These are phyloP conservation scores for Exserohilum rostratum DNA, from an alignment of 2,329 filamentous ascomycete genomes.

Conservation along the genomic window DNA sequence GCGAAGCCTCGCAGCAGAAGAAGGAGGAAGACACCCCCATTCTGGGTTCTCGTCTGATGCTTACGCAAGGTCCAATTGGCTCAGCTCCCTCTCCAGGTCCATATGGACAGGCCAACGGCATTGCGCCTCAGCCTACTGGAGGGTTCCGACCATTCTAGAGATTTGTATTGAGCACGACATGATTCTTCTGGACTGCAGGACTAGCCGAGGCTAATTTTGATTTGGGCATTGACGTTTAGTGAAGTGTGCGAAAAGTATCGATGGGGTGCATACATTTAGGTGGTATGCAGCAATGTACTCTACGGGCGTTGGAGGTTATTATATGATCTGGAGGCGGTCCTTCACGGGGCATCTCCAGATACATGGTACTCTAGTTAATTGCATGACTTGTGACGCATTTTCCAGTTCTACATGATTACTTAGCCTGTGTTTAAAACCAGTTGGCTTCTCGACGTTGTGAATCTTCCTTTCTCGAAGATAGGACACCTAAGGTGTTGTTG, in stretches of 20 bases:
- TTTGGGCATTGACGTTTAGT: conserved; percentile 35
- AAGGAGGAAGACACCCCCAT: conserved; percentile 95
- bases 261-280: conserved; percentile 21
- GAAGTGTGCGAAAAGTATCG: conserved; percentile 33
- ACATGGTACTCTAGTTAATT: too few relatives aligned
- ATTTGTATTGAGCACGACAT: background rate
- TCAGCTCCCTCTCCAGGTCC: conserved; percentile 67
- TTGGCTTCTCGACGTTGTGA: background rate
- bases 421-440: too few relatives aligned
- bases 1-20: conserved; percentile 76
- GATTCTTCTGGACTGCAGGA: background rate
- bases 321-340: too few relatives aligned
- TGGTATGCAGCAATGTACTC: conserved; percentile 35
- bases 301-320: conserved; percentile 12
- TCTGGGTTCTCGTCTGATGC: conserved; percentile 88
- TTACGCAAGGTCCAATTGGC: conserved; percentile 81
- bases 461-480: too few relatives aligned
- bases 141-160: conserved; percentile 54
- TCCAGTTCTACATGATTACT: too few relatives aligned
- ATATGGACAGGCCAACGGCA: conserved; percentile 83
- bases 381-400: background rate
- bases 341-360: too few relatives aligned
- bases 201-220: conserved; percentile 14
- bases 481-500: too few relatives aligned
- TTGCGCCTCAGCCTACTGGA: conserved; percentile 84